A percentile compares a stretch with the other conserved stretches of the same genome.
Conservation (phyloP, 148 eudicot genomes). For the Chenopodium album region DNA sequence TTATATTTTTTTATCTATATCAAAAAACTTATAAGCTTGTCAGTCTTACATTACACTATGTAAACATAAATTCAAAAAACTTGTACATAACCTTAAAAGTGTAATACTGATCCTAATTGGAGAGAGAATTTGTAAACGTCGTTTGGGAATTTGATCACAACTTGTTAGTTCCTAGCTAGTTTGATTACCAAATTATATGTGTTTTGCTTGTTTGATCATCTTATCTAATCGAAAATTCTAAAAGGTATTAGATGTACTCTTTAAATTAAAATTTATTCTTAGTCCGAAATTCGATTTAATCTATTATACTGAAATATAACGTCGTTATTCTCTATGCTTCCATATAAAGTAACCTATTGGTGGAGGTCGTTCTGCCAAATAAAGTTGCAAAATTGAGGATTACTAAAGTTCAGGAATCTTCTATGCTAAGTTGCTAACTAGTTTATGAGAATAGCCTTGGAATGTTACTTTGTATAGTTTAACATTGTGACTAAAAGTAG, state of each 20-base stretch:
- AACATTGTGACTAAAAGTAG: too few relatives aligned
- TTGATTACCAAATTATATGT: not conserved
- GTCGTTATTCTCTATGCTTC: not conserved
- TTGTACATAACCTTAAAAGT: too few relatives aligned
- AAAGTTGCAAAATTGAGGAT: not conserved
- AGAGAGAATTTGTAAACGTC: not conserved
- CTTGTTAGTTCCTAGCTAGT: not conserved
- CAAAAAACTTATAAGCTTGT: too few relatives aligned
- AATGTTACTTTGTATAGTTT: too few relatives aligned
- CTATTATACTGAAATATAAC: not conserved
- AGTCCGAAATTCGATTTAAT: not conserved
- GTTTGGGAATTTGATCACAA: not conserved
- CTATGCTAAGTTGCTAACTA: not conserved
- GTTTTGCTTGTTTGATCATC: not conserved
- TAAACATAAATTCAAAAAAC: too few relatives aligned
- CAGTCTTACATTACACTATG: too few relatives aligned
- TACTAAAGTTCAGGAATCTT: not conserved
- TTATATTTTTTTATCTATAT: too few relatives aligned
- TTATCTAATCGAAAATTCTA: not conserved
- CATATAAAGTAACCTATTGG: not conserved
- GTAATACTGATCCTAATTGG: not conserved
- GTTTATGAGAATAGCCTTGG: too few relatives aligned
- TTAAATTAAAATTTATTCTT: not conserved
- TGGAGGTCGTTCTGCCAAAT: not conserved
- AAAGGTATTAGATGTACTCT: not conserved